Base-by-base conservation (phyloP, 2,329 filamentous ascomycete genomes). In the Aspergillus novoparasiticus region DNA sequence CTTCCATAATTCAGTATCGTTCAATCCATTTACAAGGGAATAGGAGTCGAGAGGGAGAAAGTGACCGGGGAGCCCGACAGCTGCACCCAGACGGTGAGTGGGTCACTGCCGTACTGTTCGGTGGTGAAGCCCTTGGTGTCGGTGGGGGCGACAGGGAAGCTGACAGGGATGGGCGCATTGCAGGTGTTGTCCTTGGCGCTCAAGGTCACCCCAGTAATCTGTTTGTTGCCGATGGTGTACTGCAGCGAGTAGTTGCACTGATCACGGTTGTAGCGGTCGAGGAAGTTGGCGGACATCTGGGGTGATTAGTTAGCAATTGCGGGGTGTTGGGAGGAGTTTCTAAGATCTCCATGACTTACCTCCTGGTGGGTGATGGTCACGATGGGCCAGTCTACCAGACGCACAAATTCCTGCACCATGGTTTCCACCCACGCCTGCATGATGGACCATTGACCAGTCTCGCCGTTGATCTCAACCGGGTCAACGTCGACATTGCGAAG, bases 401-500 rank as follows among this genome's bases (percentile, higher is more conserved):
- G 81, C 51, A 79, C 77, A 69, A 87, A 82, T 68, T 88, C 86
- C 66, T 83, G 79, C 2, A 83, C 79, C 23, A 85, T 73, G 2
- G 78, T 80, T 73, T 87, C 85, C 21, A 83, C 80, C 86, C 86
- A 88, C 14, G 82, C 83, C 73, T 86, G 84, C 65, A 87, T 79
- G 21, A 88, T 80, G 1, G 85, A 86, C 61, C 83, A 78, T 65
- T 82, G 77, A 3, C 75, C 79, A 1, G 75, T 73, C 16, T 81
- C 75, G 19, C 81, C 79, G 62, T 86, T 85, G 57, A 87, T 77
- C 11, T 80, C 83, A 55, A 82, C 81, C 3, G 74, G 70, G 2
- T 75, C 73, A 58, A 82, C 79, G 59, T 85, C 85, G 3, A 77
- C 76, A 51, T 84, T 82, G 60, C 86, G 83, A 64, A 86, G 70